phyloP scores from a whole-genome alignment of 163 green algal genomes.

The Volvox carteri region DNA sequence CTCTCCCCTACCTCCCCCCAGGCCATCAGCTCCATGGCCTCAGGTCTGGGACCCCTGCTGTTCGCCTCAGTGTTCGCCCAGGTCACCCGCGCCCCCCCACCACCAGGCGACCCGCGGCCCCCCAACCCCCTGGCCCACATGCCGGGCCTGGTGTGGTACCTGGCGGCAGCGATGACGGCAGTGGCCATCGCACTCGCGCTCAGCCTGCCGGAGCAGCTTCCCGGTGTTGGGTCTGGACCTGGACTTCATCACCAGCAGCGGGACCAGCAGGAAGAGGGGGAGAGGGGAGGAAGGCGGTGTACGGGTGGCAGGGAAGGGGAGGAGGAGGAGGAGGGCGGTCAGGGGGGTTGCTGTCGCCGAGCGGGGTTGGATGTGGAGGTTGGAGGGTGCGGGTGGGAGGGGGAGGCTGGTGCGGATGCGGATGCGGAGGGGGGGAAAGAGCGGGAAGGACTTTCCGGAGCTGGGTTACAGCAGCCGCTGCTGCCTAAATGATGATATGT shows the following conservation, averaged over 20 bases:
- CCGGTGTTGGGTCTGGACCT: too few species aligned
- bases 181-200: constrained; percentile 28
- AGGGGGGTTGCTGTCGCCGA: too few species aligned
- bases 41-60: constrained; percentile 74
- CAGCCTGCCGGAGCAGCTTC: constrained; percentile 5
- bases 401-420: background rate
- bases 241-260: background rate
- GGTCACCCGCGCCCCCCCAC: constrained; percentile 74
- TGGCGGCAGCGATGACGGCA: constrained; percentile 37
- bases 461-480: background rate
- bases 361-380: background rate
- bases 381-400: background rate
- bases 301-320: too few species aligned
- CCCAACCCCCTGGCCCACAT: constrained; percentile 71
- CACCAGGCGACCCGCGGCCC: constrained; percentile 60
- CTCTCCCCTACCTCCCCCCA: background rate
- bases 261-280: background rate
- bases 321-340: background rate
- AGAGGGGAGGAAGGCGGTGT: background rate
- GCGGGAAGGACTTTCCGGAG: background rate
- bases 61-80: constrained; percentile 80
- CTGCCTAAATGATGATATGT: background rate
- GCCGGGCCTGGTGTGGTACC: constrained; percentile 58
- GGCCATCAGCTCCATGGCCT: constrained; percentile 59
- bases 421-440: background rate